These are phyloP conservation scores for Colletotrichum karsti DNA, from an alignment of 2,329 filamentous ascomycete genomes.

Conservation along the genomic window DNA sequence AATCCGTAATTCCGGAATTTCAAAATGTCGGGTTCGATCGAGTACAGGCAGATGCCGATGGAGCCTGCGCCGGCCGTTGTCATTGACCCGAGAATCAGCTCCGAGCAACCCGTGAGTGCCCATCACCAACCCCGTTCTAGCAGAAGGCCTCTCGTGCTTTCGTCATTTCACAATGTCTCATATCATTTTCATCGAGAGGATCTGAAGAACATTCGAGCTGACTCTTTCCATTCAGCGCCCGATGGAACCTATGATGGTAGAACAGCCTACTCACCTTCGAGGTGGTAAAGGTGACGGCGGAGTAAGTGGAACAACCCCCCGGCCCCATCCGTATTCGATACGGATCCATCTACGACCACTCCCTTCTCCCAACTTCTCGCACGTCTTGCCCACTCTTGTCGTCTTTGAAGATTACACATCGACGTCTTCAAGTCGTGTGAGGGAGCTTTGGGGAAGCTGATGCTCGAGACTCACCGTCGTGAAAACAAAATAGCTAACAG, in stretches of 20 bases:
- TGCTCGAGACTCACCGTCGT: not conserved
- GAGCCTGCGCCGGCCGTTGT: constrained; percentile 41
- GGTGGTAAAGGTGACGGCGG: constrained; percentile 43
- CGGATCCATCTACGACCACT: not conserved
- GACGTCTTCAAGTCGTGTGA: not conserved
- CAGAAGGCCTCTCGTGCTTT: not conserved
- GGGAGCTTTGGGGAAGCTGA: constrained; percentile 4
- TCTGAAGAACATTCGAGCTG: not conserved
- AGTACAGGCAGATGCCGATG: constrained; percentile 39
- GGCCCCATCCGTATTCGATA: not conserved
- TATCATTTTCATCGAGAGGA: no score
- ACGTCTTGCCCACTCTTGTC: not conserved
- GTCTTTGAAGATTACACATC: not conserved
- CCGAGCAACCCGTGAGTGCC: constrained; percentile 45
- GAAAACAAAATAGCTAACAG: constrained; percentile 9
- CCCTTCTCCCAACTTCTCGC: not conserved
- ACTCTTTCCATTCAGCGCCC: constrained; percentile 35
- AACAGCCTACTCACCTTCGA: constrained; percentile 38
- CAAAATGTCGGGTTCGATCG: constrained; percentile 16
- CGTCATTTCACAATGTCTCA: not conserved
- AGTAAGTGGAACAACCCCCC: constrained; percentile 35
- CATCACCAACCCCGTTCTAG: not conserved
- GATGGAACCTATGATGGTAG: constrained; percentile 43
- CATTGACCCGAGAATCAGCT: constrained; percentile 35
- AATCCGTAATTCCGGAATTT: not conserved